Evolutionary conservation across 2,329 filamentous ascomycete genomes (phyloP), one percentile per base, ranked within the genome.

Genomic region (Neofusicoccum sp.): DNA sequence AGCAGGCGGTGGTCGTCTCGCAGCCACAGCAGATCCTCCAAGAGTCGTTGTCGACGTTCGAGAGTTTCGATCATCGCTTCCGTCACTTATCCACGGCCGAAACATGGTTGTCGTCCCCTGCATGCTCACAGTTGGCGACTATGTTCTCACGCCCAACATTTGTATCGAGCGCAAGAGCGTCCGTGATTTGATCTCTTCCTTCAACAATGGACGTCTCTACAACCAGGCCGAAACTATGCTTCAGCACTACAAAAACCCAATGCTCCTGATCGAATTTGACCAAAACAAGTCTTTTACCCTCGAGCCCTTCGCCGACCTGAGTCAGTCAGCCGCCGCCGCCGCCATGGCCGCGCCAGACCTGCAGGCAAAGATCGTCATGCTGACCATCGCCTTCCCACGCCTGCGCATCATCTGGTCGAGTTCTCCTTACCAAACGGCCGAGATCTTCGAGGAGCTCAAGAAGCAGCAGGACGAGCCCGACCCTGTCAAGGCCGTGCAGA

Each of bases 241-340:
- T 62, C 86, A 91, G 72, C 88, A 98, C 77, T 99, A 99, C 84
- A 89, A 89, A 70, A 87, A 78, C 65, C 89, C 92, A 0, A 90
- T 98, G 85, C 86, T 99, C 6, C 85, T 99, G 45, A 98, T 99
- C 70, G 95, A 99, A 75, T 99, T 99, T 73, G 93, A 97, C 73
- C 90, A 96, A 72, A 93, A 96, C 78, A 97, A 96, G 74, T 93
- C 91, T 3, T 99, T 99, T 75, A 98, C 93, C 0, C 86, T 99
- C 14, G 95, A 82, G 58, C 80, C 80, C 0, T 82, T 82, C 62
- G 75, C 79, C 1, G 80, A 82, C 63, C 72, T 80, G 45, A 70
- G 85, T n/a, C 85, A 82, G 59, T 85, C 88, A 63, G 82, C 89
- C 51, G 85, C 86, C 58, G 83, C 88, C 0, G 80, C 81, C 49